A percentile compares a stretch with the other conserved stretches of the same genome.
These are phyloP conservation scores for Cyclotella baltica DNA, from an alignment of 108 stramenopile genomes.

Conservation along the genomic window DNA sequence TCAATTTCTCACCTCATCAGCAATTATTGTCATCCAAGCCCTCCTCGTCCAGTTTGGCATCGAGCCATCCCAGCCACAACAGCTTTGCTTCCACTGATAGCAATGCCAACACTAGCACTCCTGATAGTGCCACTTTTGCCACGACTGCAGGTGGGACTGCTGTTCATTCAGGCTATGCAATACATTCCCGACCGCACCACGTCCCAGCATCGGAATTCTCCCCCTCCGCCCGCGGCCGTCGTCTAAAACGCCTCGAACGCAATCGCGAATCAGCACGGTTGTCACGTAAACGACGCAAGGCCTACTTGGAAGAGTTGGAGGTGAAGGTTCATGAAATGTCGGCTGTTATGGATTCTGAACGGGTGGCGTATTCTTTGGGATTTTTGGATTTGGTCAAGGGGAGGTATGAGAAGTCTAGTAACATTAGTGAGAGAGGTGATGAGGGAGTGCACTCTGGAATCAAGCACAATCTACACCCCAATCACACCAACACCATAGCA, in stretches of 20 bases:
- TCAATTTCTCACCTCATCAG: not conserved
- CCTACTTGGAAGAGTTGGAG: slow-evolving; percentile 95
- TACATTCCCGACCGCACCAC: not conserved
- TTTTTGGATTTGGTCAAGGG: slow-evolving; percentile 50
- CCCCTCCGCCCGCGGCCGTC: not conserved
- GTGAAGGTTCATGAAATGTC: slow-evolving; percentile 69
- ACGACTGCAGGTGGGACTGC: not conserved
- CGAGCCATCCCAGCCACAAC: not conserved
- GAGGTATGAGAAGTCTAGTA: slow-evolving; percentile 35
- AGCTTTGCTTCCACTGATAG: slow-evolving; percentile 10
- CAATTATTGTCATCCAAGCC: not conserved
- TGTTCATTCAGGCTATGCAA: not conserved
- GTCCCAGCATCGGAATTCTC: not conserved
- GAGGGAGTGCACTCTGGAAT: slow-evolving; percentile 7
- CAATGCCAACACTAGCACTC: not conserved
- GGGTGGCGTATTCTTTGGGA: slow-evolving; percentile 66
- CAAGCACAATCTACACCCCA: not conserved
- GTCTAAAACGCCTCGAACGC: slow-evolving; percentile 90
- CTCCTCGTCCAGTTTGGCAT: slow-evolving; percentile 3
- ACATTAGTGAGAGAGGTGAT: slow-evolving; percentile 39
- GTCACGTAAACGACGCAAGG: slow-evolving; percentile 90
- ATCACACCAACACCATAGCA: not conserved
- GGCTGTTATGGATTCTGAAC: slow-evolving; percentile 82
- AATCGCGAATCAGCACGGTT: slow-evolving; percentile 96
- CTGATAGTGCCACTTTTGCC: not conserved